Evolutionary conservation across 208 protist species (phyloP).

Genomic region (Leishmania guyanensis): DNA sequence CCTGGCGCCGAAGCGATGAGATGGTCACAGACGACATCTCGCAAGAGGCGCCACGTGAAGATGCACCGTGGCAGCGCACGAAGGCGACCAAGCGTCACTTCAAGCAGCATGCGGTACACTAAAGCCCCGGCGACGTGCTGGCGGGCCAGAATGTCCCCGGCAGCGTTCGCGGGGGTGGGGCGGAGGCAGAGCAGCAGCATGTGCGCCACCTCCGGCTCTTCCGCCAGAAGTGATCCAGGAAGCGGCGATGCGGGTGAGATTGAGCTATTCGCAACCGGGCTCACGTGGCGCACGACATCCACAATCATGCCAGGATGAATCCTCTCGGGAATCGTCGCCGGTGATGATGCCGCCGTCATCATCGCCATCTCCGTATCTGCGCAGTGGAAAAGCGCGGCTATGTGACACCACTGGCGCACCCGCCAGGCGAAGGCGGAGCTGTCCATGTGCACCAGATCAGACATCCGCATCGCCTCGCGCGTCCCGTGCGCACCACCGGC

Average conservation of each 20-base stretch:
- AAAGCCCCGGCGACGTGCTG: constrained; percentile 30
- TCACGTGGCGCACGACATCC: not conserved
- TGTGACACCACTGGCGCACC: constrained; percentile 20
- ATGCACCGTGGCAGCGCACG: constrained; percentile 48
- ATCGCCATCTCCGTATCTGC: not conserved
- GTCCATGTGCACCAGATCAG: constrained; percentile 34
- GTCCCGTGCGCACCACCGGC: constrained; percentile 20
- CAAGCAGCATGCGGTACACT: constrained; percentile 48
- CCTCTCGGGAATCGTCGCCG: not conserved
- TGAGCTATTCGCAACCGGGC: not conserved
- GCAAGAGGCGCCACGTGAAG: constrained; percentile 55
- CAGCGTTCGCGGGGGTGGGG: not conserved
- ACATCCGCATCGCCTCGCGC: constrained; percentile 28
- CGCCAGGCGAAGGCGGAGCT: constrained; percentile 41
- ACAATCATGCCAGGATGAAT: constrained; percentile 3
- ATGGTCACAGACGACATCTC: constrained; percentile 11
- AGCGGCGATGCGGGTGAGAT: not conserved
- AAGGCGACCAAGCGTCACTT: constrained; percentile 50
- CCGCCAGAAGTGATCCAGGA: constrained; percentile 2
- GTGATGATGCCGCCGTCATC: not conserved
- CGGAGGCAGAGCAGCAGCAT: constrained; percentile 2
- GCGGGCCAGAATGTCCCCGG: not conserved
- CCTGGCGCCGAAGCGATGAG: not conserved
- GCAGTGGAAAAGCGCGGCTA: not conserved
- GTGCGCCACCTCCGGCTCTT: constrained; percentile 27